Evolutionary conservation across 768 basidiomycete genomes (phyloP).

Genomic region (Udeniomyces megalosporus): DNA sequence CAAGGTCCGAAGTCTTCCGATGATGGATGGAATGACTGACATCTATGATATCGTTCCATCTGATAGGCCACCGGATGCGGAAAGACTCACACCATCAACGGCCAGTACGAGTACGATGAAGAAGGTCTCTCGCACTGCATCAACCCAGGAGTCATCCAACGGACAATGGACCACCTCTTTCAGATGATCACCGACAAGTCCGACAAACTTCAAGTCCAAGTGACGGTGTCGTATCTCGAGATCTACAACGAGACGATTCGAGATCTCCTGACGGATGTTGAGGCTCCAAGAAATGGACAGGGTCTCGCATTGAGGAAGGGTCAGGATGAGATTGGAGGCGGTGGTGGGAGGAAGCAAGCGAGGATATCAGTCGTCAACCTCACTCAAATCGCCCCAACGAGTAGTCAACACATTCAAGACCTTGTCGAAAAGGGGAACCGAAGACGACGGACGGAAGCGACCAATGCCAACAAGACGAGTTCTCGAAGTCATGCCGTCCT

Average conservation of each 20-base stretch:
- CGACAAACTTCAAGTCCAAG: constrained; percentile 71
- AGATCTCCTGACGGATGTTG: constrained; percentile 64
- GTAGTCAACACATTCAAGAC: constrained; percentile 83
- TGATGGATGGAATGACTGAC: too few species aligned
- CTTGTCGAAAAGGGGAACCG: constrained; percentile 79
- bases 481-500: constrained; percentile 96
- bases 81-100: constrained; percentile 94
- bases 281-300: constrained; percentile 44
- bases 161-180: constrained; percentile 94
- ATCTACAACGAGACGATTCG: constrained; percentile 99
- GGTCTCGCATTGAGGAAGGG: constrained; percentile 89
- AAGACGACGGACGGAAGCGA: constrained; percentile 78
- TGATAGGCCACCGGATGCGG: constrained; percentile 99
- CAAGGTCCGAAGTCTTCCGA: constrained; percentile 10
- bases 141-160: constrained; percentile 64
- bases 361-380: constrained; percentile 72
- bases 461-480: constrained; percentile 89
- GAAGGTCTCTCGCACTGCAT: constrained; percentile 32
- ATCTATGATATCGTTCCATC: background rate
- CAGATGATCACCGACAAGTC: constrained; percentile 72
- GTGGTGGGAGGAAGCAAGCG: constrained; percentile 14
- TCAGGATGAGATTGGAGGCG: constrained; percentile 36
- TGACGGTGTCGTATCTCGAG: constrained; percentile 88
- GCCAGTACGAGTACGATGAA: constrained; percentile 43
- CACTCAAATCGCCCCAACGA: constrained; percentile 58